Percentiles rank a stretch among this genome's conserved stretches.
Evolutionary conservation across 805 yeast species (phyloP).

Genomic region (Cephaloascus albidus): DNA sequence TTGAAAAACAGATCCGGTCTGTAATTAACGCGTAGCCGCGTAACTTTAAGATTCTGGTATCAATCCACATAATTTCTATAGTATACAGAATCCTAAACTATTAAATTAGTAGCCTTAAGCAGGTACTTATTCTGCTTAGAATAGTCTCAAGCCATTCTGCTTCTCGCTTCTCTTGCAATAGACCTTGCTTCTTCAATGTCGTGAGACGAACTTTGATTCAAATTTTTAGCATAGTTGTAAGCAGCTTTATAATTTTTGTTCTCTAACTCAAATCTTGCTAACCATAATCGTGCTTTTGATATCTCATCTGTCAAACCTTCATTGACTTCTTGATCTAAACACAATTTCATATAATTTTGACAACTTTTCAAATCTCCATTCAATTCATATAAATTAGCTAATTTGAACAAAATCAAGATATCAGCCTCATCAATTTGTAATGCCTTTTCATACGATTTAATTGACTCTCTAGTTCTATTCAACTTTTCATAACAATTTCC

Average conservation of each 20-base stretch:
- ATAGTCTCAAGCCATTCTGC: conserved; percentile 33
- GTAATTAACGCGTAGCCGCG: too few species aligned
- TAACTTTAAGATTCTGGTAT: too few species aligned
- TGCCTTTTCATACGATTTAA: conserved; percentile 77
- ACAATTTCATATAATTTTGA: conserved; percentile 51
- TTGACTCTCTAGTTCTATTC: conserved; percentile 59
- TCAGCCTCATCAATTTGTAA: conserved; percentile 48
- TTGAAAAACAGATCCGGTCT: too few species aligned
- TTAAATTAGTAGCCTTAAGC: too few species aligned
- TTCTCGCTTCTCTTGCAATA: conserved; percentile 70
- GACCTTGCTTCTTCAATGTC: conserved; percentile 86
- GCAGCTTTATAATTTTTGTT: conserved; percentile 57
- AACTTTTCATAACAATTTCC: conserved; percentile 84
- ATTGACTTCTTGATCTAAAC: conserved; percentile 54
- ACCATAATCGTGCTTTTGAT: conserved; percentile 77
- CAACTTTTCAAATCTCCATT: conserved; percentile 45
- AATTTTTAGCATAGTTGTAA: conserved; percentile 60
- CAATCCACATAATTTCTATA: too few species aligned
- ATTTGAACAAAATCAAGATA: conserved; percentile 46
- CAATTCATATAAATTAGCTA: conserved; percentile 61
- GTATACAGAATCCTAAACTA: too few species aligned
- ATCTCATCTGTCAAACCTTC: conserved; percentile 69
- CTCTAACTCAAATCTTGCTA: conserved; percentile 60
- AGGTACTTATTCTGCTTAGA: too few species aligned
- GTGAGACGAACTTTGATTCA: conserved; percentile 62